Percentiles rank a stretch among this genome's conserved stretches.
Conservation (phyloP, 116 monocot genomes). For the Trichopus zeylanicus region DNA sequence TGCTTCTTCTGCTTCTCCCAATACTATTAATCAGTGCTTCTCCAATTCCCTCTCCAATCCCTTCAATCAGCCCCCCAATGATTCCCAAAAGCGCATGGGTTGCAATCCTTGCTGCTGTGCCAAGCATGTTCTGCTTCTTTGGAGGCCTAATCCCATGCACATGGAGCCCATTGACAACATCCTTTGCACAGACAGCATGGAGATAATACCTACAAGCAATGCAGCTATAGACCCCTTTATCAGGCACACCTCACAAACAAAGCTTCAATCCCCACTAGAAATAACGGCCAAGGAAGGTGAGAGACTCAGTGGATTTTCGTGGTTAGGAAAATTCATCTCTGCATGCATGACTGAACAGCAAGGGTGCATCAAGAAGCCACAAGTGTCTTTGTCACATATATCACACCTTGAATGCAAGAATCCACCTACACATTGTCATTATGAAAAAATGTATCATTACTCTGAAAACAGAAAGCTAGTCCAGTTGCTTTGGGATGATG, state of each 20-base stretch:
- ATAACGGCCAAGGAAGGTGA: background rate
- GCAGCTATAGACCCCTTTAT: slow-evolving; percentile 34
- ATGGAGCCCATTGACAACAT: slow-evolving; percentile 58
- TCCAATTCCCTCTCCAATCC: slow-evolving; percentile 73
- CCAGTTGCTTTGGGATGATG: background rate
- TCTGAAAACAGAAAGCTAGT: too few species aligned
- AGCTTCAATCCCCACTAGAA: slow-evolving; percentile 4
- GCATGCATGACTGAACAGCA: slow-evolving; percentile 40
- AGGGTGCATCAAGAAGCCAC: slow-evolving; percentile 64
- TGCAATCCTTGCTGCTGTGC: slow-evolving; percentile 29
- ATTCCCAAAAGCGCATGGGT: slow-evolving; percentile 35
- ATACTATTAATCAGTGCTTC: slow-evolving; percentile 31
- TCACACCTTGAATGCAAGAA: slow-evolving; percentile 36
- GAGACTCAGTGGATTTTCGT: slow-evolving; percentile 34
- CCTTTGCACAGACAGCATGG: slow-evolving; percentile 58
- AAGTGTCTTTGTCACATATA: slow-evolving; percentile 44
- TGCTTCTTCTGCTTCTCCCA: slow-evolving; percentile 22
- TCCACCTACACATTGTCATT: slow-evolving; percentile 21
- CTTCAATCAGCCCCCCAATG: slow-evolving; percentile 59
- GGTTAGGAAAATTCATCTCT: slow-evolving; percentile 45
- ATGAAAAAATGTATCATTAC: background rate
- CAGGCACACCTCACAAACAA: slow-evolving; percentile 25
- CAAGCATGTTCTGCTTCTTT: slow-evolving; percentile 32
- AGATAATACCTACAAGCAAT: slow-evolving; percentile 34
- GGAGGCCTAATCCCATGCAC: slow-evolving; percentile 38